phyloP scores from a whole-genome alignment of 768 basidiomycete genomes.

The Hericium alpestre region DNA sequence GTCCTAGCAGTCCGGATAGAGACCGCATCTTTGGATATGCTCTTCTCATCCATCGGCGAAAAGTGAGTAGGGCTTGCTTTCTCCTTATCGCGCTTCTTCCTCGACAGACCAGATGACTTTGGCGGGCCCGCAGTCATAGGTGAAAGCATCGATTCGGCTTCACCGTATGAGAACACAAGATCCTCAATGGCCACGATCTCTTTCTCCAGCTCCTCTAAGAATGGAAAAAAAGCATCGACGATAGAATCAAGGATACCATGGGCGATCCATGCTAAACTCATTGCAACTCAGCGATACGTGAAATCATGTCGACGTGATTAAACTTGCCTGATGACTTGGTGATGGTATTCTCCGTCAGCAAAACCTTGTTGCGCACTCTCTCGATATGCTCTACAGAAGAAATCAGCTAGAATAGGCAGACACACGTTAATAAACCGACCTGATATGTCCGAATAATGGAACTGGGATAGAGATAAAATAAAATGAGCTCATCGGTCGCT shows the following conservation, averaged over 20 bases:
- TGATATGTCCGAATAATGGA: constrained; percentile 83
- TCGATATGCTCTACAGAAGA: constrained; percentile 54
- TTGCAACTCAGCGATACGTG: not conserved
- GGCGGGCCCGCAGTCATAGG: not conserved
- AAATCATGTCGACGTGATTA: not conserved
- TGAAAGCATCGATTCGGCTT: not conserved
- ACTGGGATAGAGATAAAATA: constrained; percentile 33
- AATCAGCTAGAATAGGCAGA: constrained; percentile 1
- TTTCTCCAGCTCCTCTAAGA: constrained; percentile 70
- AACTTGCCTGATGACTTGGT: constrained; percentile 64
- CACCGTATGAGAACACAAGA: constrained; percentile 38
- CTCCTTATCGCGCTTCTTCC: not conserved
- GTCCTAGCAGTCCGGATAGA: not conserved
- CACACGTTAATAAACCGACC: constrained; percentile 22
- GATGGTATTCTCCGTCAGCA: constrained; percentile 47
- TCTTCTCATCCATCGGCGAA: not conserved
- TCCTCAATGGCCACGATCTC: constrained; percentile 37
- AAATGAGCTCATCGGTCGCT: not conserved
- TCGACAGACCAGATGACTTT: not conserved
- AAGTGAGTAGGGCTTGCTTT: not conserved
- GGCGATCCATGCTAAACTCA: constrained; percentile 74
- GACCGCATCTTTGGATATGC: not conserved
- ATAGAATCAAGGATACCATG: constrained; percentile 88
- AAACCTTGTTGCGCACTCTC: constrained; percentile 61
- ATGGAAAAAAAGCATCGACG: constrained; percentile 87